Evolutionary conservation across 2,329 filamentous ascomycete genomes (phyloP).

Genomic region (Pseudonectria buxi): DNA sequence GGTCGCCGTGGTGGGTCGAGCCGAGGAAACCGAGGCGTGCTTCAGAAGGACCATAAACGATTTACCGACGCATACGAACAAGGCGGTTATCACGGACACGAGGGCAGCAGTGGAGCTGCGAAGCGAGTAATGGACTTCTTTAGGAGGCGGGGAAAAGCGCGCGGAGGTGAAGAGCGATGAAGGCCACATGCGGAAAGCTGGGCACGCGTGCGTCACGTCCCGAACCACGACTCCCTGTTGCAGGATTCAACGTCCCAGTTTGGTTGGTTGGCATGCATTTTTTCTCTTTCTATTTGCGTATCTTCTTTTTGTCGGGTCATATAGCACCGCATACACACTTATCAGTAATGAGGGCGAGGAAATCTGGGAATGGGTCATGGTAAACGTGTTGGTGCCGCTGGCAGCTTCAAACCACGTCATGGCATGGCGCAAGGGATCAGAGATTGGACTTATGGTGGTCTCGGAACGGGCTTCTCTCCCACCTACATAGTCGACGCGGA

Average conservation of each 20-base stretch:
- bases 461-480: constrained; percentile 18
- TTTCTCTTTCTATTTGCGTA: too few relatives aligned
- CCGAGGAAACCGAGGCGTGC: constrained; percentile 45
- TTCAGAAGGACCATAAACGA: constrained; percentile 81
- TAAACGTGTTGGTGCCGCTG: constrained; percentile 11
- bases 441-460: constrained; percentile 19
- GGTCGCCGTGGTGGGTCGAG: constrained; percentile 31
- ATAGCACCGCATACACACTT: constrained; percentile 15
- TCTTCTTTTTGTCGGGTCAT: constrained; percentile 16
- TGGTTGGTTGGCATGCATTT: constrained; percentile 22
- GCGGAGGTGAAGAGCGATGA: constrained; percentile 52
- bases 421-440: constrained; percentile 19
- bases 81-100: constrained; percentile 56
- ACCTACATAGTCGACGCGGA: constrained; percentile 19
- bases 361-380: constrained; percentile 7
- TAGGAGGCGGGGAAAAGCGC: constrained; percentile 72
- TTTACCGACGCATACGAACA: constrained; percentile 88
- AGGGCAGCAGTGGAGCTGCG: constrained; percentile 79
- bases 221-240: constrained; percentile 16
- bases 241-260: constrained; percentile 17
- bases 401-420: constrained; percentile 14
- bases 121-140: constrained; percentile 99
- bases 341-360: constrained; percentile 22
- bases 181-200: constrained; percentile 11
- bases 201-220: constrained; percentile 18